Base-by-base conservation (phyloP, 768 basidiomycete genomes). In the Serendipita vermifera region DNA sequence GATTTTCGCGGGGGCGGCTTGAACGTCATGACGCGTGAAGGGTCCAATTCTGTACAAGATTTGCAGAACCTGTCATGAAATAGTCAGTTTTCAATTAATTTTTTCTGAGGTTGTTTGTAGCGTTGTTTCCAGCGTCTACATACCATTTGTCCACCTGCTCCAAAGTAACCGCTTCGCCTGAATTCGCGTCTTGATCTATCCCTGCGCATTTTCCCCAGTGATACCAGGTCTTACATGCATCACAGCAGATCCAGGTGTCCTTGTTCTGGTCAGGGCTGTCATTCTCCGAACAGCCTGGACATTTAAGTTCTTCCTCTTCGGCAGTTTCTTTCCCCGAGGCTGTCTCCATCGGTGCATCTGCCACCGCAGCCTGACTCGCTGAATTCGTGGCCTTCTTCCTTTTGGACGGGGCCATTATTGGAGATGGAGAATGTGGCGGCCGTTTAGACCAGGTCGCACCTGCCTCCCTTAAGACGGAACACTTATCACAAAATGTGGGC, bases 141-240 rank as follows among this genome's bases (percentile, higher is more conserved):
- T 63, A 85, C 87, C 84, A 88, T 74, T 85, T 88, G 66, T 87
- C 85, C 57, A 90, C 77, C 13, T 73, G 73, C 33, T 81, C 79
- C 9, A 83, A 73, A 59, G 46, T 27, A 20, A 51, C n/a, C 22
- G 24, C 9, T 15, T 22, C 15, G 9, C 27, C 46, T n/a, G 39
- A 41, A 41, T 51, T 51, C 29, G 46, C 24, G 22, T 82, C 81
- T 35, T 74, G 75, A 13, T 77, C 78, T 39, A 80, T 76, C 24
- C 84, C 83, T 13, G 77, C 83, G 68, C 87, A 89, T 58, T 77
- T 72, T n/a, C n/a, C n/a, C 85, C 86, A 90, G 64, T 89, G 86
- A 65, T 80, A 89, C 87, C 86, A 89, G 29, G 72, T 76, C 68
- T 82, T 83, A 72, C 85, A 88, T 20, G 76, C 75, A 63, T 89